Conservation (phyloP, 768 basidiomycete species). For the Collybia mongolica region DNA sequence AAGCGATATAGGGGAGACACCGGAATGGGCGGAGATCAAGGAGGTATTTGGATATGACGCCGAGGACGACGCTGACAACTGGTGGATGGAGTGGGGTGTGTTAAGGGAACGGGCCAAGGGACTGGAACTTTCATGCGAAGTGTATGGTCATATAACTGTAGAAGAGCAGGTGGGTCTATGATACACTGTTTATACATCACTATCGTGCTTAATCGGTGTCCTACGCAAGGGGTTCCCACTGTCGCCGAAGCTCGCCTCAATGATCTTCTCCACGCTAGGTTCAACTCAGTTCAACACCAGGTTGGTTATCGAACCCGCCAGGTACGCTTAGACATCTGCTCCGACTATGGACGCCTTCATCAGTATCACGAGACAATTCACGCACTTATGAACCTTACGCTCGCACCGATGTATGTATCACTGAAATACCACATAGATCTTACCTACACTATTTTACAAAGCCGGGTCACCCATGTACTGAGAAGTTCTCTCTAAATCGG, state of each 20-base stretch:
- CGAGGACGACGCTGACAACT: conserved; percentile 59
- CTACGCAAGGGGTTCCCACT: too few relatives aligned
- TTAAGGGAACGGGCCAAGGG: conserved; percentile 34
- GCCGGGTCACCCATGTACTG: conserved; percentile 16
- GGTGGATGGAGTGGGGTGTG: conserved; percentile 56
- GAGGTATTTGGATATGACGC: conserved; percentile 52
- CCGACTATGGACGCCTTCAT: too few relatives aligned
- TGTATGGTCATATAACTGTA: conserved; percentile 8
- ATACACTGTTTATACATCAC: background rate
- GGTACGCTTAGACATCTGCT: too few relatives aligned
- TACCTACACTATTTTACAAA: conserved; percentile 3
- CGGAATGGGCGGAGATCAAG: conserved; percentile 47
- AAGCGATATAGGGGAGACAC: conserved; percentile 4
- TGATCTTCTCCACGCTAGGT: too few relatives aligned
- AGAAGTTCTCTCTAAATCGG: conserved; percentile 23
- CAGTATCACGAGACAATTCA: too few relatives aligned
- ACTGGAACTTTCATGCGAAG: conserved; percentile 8
- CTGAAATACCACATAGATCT: background rate
- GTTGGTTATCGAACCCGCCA: too few relatives aligned
- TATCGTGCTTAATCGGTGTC: too few relatives aligned
- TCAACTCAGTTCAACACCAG: too few relatives aligned
- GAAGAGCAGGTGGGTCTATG: conserved; percentile 10
- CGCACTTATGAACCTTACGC: too few relatives aligned
- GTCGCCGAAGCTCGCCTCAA: too few relatives aligned
- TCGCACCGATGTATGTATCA: background rate